Evolutionary conservation across 345 rosid genomes (phyloP).

Genomic region (Abelmoschus esculentus): DNA sequence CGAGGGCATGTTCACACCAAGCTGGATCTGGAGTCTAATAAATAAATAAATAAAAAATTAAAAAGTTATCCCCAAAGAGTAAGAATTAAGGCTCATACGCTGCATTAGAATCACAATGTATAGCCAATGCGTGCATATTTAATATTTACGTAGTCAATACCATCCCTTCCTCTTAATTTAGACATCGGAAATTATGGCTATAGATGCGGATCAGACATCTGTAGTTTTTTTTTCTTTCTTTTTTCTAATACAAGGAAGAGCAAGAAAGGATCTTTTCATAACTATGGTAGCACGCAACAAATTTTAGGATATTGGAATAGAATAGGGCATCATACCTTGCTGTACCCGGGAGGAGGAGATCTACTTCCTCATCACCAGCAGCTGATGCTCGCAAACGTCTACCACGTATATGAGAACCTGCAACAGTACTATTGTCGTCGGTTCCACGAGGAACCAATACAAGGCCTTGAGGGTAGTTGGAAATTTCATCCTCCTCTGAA

Average conservation of each 20-base stretch:
- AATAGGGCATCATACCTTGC: slow-evolving; percentile 53
- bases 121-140: too few species aligned
- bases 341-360: slow-evolving; percentile 98
- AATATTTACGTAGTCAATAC: background rate
- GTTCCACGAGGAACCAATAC: slow-evolving; percentile 84
- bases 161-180: background rate
- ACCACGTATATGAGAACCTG: slow-evolving; percentile 87
- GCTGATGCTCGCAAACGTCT: slow-evolving; percentile 78
- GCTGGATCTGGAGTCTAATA: slow-evolving; percentile 79
- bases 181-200: background rate
- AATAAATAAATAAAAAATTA: background rate
- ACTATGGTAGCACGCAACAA: background rate
- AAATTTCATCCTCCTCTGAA: slow-evolving; percentile 69
- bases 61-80: background rate
- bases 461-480: slow-evolving; percentile 78
- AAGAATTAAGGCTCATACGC: background rate
- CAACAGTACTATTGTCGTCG: slow-evolving; percentile 49
- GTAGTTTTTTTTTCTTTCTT: background rate
- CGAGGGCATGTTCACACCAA: slow-evolving; percentile 96
- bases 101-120: background rate
- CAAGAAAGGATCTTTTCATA: too few species aligned
- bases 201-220: background rate
- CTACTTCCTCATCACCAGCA: slow-evolving; percentile 87
- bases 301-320: background rate
- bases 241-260: too few species aligned